Conservation (phyloP, 2,329 filamentous ascomycete genomes). For the Parasarocladium wereldwijsianum region DNA sequence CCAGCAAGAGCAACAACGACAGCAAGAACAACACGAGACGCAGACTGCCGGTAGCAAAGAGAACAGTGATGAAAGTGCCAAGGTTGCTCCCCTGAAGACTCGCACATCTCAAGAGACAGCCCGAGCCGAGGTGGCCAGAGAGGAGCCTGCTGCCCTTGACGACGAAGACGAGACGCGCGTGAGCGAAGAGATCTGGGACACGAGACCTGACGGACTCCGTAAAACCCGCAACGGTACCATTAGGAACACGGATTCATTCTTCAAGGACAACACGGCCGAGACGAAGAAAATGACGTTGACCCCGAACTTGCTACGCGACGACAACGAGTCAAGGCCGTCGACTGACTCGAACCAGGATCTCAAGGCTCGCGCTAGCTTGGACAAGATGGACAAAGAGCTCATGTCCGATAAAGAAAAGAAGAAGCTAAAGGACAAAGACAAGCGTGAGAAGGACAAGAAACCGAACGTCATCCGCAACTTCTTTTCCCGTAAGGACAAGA, state of each 20-base stretch:
- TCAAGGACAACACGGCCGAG: constrained; percentile 88
- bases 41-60: constrained; percentile 16
- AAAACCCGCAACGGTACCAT: constrained; percentile 75
- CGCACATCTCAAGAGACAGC: constrained; percentile 25
- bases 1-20: constrained; percentile 15
- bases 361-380: constrained; percentile 53
- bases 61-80: constrained; percentile 34
- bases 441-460: constrained; percentile 57
- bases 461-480: constrained; percentile 41
- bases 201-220: constrained; percentile 33
- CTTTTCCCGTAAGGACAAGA: constrained; percentile 49
- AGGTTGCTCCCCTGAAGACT: constrained; percentile 40
- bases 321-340: constrained; percentile 44
- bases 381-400: constrained; percentile 44
- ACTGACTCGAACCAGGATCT: constrained; percentile 26
- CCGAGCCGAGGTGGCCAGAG: constrained; percentile 15
- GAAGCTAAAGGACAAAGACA: constrained; percentile 59
- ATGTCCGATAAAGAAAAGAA: constrained; percentile 59
- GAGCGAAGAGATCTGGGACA: constrained; percentile 55
- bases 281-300: constrained; percentile 97
- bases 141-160: constrained; percentile 3
- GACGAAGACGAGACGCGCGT: constrained; percentile 23
- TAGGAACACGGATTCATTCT: constrained; percentile 90
- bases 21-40: constrained; percentile 15
- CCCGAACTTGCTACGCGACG: constrained; percentile 79